Evolutionary conservation across 257 asterid genomes (phyloP).

Genomic region (Catharanthus roseus): DNA sequence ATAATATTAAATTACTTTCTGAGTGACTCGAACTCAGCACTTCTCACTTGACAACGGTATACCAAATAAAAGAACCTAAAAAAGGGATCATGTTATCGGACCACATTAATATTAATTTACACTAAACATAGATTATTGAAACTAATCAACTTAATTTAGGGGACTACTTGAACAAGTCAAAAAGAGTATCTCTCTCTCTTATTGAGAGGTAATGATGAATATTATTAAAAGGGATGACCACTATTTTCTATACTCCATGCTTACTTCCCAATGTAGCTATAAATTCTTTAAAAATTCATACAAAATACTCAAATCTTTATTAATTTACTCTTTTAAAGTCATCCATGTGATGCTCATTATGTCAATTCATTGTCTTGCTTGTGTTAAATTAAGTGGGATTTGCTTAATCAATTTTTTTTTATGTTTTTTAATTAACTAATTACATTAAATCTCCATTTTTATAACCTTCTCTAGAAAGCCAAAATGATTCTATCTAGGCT

Average conservation of each 20-base stretch:
- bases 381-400: constrained; percentile 34
- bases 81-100: too few species aligned
- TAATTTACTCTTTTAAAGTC: constrained; percentile 26
- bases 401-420: not conserved
- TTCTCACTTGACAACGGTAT: too few species aligned
- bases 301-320: constrained; percentile 16
- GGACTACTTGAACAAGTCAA: constrained; percentile 27
- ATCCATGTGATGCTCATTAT: constrained; percentile 62
- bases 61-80: too few species aligned
- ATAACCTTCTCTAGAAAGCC: constrained; percentile 13
- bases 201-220: constrained; percentile 36
- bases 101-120: not conserved
- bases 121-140: constrained; percentile 6
- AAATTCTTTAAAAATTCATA: constrained; percentile 3
- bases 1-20: too few species aligned
- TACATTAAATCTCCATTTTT: not conserved
- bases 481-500: not conserved
- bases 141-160: constrained; percentile 29
- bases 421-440: constrained; percentile 8
- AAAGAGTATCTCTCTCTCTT: constrained; percentile 26
- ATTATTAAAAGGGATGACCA: constrained; percentile 33
- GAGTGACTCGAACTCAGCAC: too few species aligned
- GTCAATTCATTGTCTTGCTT: constrained; percentile 62
- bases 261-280: constrained; percentile 28
- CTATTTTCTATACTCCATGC: constrained; percentile 22